Base-by-base conservation (phyloP, 495 filamentous ascomycete genomes). In the Evernia prunastri region DNA sequence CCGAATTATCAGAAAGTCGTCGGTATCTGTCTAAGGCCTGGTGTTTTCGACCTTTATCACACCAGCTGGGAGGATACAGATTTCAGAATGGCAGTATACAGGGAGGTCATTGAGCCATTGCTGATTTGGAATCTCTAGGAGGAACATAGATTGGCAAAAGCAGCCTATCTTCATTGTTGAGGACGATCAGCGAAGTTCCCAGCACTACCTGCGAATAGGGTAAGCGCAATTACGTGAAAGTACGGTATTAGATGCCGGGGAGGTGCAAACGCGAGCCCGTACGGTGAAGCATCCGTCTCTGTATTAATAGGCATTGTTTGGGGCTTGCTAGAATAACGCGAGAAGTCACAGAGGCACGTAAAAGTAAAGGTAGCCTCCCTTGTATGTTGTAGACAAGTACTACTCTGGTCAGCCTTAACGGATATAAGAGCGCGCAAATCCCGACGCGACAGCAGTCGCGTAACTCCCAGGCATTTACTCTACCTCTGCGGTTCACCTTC, bases 1-100 rank as follows among this genome's bases (percentile, higher is more conserved):
- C 59, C 33, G 18, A 61, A 61, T 3, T 61, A 61, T 36, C 37
- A 49, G 43, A 37, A 40, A 39, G 45, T 61, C 29, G 59, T 61
- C 12, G 59, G 59, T 3, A 61, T 61, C 31, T 61, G 59, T 51
- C 43, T 61, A 0, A n/a, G 43, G 25, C 43, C 33, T 37, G 36
- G 12, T 18, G 31, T 25, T 27, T 61, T 61, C 37, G 59, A 61
- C 8, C 43, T 39, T 12, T 53, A 37, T 25, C n/a, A 51, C 11
- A 40, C 59, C 31, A 61, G 45, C n/a, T 61, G 31, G 59, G 59
- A 61, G 59, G 45, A 61, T 40, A 23, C 25, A 2, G 43, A 53
- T 18, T 53, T 61, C 25, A 29, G 56, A 17, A 31, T 31, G 27
- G 58, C 58, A 15, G 39, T 59, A 39, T 59, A 15, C 23, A 59